Conservation (phyloP, 2,329 filamentous ascomycete species). For the Periconia digitata region DNA sequence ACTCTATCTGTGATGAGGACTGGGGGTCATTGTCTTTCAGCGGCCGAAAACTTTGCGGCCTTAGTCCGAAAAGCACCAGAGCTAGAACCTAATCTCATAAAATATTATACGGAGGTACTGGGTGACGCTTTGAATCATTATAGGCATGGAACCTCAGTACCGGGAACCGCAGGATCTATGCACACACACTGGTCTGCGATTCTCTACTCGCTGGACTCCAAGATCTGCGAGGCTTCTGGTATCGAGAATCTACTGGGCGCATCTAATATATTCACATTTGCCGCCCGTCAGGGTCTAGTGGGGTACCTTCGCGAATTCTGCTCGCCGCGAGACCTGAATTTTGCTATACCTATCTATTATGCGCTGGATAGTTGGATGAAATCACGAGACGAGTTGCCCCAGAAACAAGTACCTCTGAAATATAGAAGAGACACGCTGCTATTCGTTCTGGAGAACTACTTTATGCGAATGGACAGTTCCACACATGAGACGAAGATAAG, state of each 20-base stretch:
- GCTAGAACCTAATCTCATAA: background rate
- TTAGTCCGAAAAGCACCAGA: background rate
- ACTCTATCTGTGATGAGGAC: constrained; percentile 5
- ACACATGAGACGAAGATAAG: too few species aligned
- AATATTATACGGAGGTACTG: background rate
- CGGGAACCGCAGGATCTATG: background rate
- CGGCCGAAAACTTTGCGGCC: background rate
- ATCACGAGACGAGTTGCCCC: background rate
- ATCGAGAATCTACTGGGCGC: too few species aligned
- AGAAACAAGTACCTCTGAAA: background rate
- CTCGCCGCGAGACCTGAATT: background rate
- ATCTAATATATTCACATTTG: constrained; percentile 1
- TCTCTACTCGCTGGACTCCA: background rate
- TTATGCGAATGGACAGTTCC: too few species aligned
- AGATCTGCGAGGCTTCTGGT: background rate
- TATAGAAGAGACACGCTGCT: background rate
- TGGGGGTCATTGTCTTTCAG: background rate
- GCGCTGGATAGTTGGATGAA: background rate
- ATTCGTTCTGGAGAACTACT: background rate
- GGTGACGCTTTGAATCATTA: background rate
- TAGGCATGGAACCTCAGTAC: background rate
- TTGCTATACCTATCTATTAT: background rate
- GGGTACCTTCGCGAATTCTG: background rate
- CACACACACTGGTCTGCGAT: background rate
- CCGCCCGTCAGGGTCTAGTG: background rate